Evolutionary conservation across 2,329 filamentous ascomycete genomes (phyloP).

Genomic region (Thermothelomyces thermophilus): DNA sequence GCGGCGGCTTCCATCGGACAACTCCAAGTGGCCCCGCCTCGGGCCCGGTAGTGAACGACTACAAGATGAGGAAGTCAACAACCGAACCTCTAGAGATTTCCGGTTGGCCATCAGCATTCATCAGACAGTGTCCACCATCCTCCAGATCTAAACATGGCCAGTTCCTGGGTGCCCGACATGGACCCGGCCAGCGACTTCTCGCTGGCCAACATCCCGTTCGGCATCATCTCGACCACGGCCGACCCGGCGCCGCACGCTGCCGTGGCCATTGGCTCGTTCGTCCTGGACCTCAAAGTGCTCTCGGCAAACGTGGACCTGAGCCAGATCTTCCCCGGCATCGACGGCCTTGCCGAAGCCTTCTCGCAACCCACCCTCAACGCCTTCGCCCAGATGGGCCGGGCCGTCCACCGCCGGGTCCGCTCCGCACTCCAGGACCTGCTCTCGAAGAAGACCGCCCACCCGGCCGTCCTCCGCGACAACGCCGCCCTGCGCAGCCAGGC

Average conservation of each 20-base stretch:
- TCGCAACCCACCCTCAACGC: conserved; percentile 36
- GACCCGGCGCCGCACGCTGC: conserved; percentile 45
- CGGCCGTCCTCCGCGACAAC: conserved; percentile 59
- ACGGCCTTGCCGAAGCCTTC: conserved; percentile 21
- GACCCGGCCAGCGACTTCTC: conserved; percentile 58
- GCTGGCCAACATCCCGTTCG: conserved; percentile 69
- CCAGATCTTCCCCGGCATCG: conserved; percentile 20
- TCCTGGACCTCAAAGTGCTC: conserved; percentile 59
- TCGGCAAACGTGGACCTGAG: conserved; percentile 53
- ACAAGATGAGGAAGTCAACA: not conserved
- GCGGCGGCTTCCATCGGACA: conserved; percentile 1
- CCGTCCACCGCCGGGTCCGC: conserved; percentile 62
- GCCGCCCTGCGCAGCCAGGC: conserved; percentile 47
- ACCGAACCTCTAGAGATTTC: not conserved
- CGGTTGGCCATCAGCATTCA: too few relatives aligned
- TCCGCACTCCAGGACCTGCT: conserved; percentile 63
- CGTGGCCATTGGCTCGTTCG: conserved; percentile 62
- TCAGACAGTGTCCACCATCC: not conserved
- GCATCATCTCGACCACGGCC: conserved; percentile 56
- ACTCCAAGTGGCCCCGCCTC: not conserved
- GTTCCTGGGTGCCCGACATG: conserved; percentile 26
- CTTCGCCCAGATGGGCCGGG: conserved; percentile 65
- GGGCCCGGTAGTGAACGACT: not conserved
- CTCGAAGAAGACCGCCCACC: conserved; percentile 49
- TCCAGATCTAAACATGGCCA: conserved; percentile 7